A percentile compares a stretch with the other conserved stretches of the same genome.
Conservation (phyloP, 371 early-diverging fungal genomes). For the Polyrhizophydium stewartii region DNA sequence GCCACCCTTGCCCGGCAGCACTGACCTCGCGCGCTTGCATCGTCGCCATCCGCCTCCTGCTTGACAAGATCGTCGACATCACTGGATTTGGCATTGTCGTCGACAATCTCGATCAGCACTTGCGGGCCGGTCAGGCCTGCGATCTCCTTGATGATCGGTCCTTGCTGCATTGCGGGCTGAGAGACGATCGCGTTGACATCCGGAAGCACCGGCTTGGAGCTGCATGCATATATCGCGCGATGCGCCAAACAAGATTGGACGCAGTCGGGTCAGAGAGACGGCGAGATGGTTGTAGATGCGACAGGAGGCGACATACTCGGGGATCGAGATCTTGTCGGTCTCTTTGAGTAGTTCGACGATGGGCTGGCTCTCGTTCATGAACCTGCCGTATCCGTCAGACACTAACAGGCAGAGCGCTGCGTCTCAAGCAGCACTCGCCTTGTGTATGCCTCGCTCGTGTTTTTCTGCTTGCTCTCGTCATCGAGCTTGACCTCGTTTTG, state of each 20-base stretch:
- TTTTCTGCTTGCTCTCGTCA: background rate
- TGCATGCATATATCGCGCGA: background rate
- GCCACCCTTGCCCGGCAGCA: too few species aligned
- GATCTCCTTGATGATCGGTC: constrained; percentile 15
- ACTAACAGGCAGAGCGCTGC: background rate
- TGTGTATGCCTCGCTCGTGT: background rate
- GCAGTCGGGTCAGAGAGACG: too few species aligned
- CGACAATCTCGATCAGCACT: background rate
- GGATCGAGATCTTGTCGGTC: constrained; percentile 72
- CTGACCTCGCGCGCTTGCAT: too few species aligned
- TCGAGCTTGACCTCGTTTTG: constrained; percentile 3
- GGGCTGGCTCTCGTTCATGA: constrained; percentile 76
- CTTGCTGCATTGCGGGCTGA: background rate
- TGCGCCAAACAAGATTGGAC: background rate
- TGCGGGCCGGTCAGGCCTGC: background rate
- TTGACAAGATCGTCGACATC: too few species aligned
- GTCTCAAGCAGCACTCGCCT: background rate
- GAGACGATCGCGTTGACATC: background rate
- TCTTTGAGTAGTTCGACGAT: constrained; percentile 77
- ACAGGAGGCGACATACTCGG: too few species aligned
- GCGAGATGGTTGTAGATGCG: too few species aligned
- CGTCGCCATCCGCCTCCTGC: too few species aligned
- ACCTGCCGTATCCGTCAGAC: constrained; percentile 25
- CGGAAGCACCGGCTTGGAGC: background rate
- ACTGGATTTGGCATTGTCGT: too few species aligned